Percentiles rank a stretch among this genome's conserved stretches.
Evolutionary conservation across 257 asterid species (phyloP).

Genomic region (Solanum chmielewskii): DNA sequence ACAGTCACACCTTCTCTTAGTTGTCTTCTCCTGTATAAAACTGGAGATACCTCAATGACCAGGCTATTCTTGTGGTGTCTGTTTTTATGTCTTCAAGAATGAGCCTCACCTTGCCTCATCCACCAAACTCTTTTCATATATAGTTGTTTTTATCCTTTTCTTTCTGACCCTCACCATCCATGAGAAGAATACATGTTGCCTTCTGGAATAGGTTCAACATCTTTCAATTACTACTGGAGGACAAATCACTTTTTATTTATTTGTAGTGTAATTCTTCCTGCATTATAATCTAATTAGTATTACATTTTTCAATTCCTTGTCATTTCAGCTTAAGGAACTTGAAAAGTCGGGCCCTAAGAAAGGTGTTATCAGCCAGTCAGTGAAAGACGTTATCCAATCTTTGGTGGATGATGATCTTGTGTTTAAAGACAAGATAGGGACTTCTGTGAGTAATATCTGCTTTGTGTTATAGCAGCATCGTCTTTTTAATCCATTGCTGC

Average conservation of each 20-base stretch:
- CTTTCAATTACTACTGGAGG: background rate
- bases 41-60: background rate
- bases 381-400: conserved; percentile 83
- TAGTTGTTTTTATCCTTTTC: background rate
- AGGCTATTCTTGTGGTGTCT: background rate
- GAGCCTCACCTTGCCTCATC: background rate
- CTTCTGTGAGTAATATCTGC: conserved; percentile 64
- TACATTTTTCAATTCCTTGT: background rate
- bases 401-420: conserved; percentile 97
- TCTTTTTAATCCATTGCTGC: background rate
- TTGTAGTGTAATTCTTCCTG: background rate
- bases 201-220: background rate
- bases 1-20: background rate
- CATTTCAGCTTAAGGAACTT: conserved; percentile 76
- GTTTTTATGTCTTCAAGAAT: background rate
- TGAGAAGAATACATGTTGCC: background rate
- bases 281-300: background rate
- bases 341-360: conserved; percentile 91
- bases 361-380: conserved; percentile 90
- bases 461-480: background rate
- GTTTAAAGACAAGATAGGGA: conserved; percentile 93
- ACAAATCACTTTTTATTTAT: background rate
- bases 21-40: background rate
- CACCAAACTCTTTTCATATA: background rate
- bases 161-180: background rate